Evolutionary conservation across 306 rosid genomes (phyloP).

Genomic region (Begonia masoniana): DNA sequence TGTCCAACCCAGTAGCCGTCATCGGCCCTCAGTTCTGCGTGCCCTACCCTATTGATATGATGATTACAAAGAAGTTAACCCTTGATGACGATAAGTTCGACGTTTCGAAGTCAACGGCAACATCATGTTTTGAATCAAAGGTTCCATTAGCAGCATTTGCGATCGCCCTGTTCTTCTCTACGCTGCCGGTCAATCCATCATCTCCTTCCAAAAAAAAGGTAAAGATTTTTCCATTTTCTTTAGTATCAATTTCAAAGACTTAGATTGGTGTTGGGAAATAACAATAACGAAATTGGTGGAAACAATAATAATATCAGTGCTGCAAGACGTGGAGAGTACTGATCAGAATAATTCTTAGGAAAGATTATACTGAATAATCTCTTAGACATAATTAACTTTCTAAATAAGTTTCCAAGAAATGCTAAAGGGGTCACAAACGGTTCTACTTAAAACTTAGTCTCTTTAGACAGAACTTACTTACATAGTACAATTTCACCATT

Average conservation of each 20-base stretch:
- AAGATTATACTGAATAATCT: no score
- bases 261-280: background rate
- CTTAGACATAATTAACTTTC: no score
- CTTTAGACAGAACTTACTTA: no score
- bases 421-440: no score
- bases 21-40: slow-evolving; percentile 17
- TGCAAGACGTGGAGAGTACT: no score
- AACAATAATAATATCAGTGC: no score
- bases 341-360: no score
- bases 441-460: no score
- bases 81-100: slow-evolving; percentile 19
- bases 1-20: slow-evolving; percentile 12
- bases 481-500: no score
- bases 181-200: slow-evolving; percentile 14
- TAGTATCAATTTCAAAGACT: background rate
- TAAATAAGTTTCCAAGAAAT: no score
- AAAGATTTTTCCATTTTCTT: background rate
- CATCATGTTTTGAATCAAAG: slow-evolving; percentile 20
- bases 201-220: slow-evolving; percentile 29
- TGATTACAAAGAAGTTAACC: slow-evolving; percentile 16
- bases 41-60: slow-evolving; percentile 21
- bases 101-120: slow-evolving; percentile 17
- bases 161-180: slow-evolving; percentile 19
- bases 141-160: slow-evolving; percentile 5
- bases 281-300: no score